These are phyloP conservation scores for Trichomonas vaginalis DNA, from an alignment of 208 protist species.

Conservation along the genomic window DNA sequence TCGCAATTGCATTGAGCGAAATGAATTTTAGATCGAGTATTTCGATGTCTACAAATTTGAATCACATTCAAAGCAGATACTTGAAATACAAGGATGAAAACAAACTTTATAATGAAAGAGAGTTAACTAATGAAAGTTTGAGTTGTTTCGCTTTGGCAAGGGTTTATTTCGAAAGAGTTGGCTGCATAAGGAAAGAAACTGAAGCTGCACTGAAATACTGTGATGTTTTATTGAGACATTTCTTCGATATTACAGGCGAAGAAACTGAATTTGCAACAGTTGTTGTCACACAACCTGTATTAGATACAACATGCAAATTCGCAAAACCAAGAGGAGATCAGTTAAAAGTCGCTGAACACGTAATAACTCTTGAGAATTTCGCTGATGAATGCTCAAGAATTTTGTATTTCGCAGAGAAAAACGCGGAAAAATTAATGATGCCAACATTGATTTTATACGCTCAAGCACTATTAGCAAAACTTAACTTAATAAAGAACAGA, in stretches of 20 bases:
- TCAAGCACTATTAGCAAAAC: neutral
- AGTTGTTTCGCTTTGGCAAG: neutral
- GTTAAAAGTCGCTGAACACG: neutral
- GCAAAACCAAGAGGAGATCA: neutral
- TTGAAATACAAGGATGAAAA: neutral
- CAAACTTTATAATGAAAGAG: neutral
- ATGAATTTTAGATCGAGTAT: neutral
- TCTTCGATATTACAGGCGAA: neutral
- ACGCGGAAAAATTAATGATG: neutral
- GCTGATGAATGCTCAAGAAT: neutral
- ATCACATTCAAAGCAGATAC: neutral
- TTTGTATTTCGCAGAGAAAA: neutral
- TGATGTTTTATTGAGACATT: neutral
- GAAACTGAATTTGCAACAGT: neutral
- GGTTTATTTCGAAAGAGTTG: neutral
- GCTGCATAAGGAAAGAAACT: neutral
- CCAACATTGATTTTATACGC: neutral
- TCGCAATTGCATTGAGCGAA: neutral
- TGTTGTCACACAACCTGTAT: neutral
- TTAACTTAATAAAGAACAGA: neutral
- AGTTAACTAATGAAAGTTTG: neutral
- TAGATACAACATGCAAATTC: neutral
- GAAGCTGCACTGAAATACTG: neutral
- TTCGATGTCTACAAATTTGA: neutral
- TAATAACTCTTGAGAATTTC: neutral